These are phyloP conservation scores for Cochlearia excelsa DNA, from an alignment of 345 rosid genomes.

Conservation along the genomic window DNA sequence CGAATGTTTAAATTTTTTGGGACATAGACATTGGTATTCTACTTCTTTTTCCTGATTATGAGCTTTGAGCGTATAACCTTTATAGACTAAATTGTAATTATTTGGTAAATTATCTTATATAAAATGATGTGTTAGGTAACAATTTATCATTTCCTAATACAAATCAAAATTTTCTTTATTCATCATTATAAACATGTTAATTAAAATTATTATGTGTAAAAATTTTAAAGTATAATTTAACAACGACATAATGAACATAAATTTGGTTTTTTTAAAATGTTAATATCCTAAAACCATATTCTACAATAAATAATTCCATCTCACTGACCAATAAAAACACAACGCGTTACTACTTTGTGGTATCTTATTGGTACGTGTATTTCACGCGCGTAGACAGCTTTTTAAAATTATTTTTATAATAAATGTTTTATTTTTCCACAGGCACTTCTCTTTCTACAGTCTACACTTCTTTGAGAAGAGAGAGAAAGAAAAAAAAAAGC, in stretches of 20 bases:
- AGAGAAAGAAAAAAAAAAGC: conserved; percentile 20
- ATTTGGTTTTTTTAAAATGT: not conserved
- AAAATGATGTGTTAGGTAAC: no score
- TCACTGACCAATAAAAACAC: conserved; percentile 19
- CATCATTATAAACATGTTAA: no score
- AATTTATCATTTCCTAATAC: no score
- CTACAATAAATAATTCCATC: conserved; percentile 8
- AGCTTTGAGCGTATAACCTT: conserved; percentile 38
- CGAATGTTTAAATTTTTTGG: conserved; percentile 10
- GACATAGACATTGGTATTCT: conserved; percentile 30
- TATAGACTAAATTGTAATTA: not conserved
- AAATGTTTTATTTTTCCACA: conserved; percentile 23
- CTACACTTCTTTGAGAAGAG: conserved; percentile 17
- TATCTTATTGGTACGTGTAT: not conserved
- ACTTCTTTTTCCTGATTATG: conserved; percentile 32
- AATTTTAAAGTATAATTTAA: no score
- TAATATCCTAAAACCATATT: conserved; percentile 10
- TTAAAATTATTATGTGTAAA: no score
- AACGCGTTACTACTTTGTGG: not conserved
- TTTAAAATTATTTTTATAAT: not conserved
- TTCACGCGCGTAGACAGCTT: conserved; percentile 14
- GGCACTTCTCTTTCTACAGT: conserved; percentile 26
- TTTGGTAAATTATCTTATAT: no score
- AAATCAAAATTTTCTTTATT: no score
- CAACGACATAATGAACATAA: no score